Conservation (phyloP, 305 asterid genomes). For the Fraxinus sp. region DNA sequence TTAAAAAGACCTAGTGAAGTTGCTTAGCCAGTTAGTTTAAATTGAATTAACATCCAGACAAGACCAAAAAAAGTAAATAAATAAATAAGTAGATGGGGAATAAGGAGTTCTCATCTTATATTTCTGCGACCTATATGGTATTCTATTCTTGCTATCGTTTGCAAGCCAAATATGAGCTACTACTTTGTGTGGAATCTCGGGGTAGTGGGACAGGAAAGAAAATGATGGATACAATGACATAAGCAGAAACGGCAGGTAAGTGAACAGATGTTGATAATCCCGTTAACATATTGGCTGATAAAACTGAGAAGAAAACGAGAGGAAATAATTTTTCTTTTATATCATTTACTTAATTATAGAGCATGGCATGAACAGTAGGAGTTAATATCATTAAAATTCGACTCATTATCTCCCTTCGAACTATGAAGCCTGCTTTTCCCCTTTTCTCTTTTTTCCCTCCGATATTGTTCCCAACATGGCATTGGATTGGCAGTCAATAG, state of each 20-base stretch:
- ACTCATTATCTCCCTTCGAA: neutral
- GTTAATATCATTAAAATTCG: neutral
- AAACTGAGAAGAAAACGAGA: neutral
- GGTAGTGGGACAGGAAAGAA: neutral
- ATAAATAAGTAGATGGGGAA: neutral
- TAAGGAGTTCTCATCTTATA: neutral
- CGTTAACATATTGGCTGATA: constrained; percentile 12
- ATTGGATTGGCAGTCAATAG: neutral
- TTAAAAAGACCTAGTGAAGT: neutral
- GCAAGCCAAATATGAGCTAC: neutral
- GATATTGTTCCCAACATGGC: neutral
- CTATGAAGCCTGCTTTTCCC: neutral
- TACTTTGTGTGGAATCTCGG: neutral
- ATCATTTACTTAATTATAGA: neutral
- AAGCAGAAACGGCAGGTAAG: neutral
- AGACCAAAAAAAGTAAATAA: neutral
- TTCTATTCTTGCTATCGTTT: neutral
- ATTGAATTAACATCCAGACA: neutral
- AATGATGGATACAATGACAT: neutral
- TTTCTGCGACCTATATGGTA: neutral
- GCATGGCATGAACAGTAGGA: neutral
- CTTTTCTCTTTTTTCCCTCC: neutral
- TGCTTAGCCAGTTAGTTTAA: neutral
- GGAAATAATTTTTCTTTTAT: neutral
- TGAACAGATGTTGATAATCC: neutral